Base-by-base conservation (phyloP, 106 monocot species). In the Xerophyta viscosa region DNA sequence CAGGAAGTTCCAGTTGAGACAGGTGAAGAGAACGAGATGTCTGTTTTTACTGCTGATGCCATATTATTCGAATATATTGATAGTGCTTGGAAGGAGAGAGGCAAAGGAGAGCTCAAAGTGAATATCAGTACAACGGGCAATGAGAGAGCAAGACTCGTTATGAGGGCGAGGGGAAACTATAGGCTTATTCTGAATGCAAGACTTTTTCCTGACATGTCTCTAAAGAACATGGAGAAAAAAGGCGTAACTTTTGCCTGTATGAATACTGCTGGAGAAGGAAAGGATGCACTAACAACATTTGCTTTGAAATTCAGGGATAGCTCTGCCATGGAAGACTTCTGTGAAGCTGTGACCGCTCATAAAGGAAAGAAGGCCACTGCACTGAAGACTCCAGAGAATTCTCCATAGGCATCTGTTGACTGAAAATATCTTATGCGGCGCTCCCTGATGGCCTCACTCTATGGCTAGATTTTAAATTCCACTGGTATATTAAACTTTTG, bases 71-170 rank as follows among this genome's bases (percentile, higher is more conserved):
- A 96, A 60, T 96, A 78, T 52, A 52, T 86, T 20, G 81, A 84
- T 68, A 79, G 89, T 13, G 74, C 76, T n/a, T 96, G 96, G 96
- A 96, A 96, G 56, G 96, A 96, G 62, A 66, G 89, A 46, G 96
- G 96, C 48, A 96, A 88, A 56, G 96, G 96, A 0, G 96, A 96
- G 50, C 51, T 89, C 24, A 96, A 77, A 54, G 58, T 96, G 47
- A 89, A 96, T 29, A 26, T 77, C 37, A 75, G 72, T 48, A 37
- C 64, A 27, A 61, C 70, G 2, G 81, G 49, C 24, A 19, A 28
- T 41, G 76, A 69, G 62, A 89, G 73, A 37, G 62, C 84, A 31
- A 89, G 96, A 61, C 79, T 96, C 37, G 60, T 96, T 41, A 96
- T 96, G 96, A 71, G 96, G 50, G 67, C 89, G 1, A 81, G 51